Percentiles rank a stretch among this genome's conserved stretches.
phyloP scores from a whole-genome alignment of 495 filamentous ascomycete species.

The Neurospora sp. region DNA sequence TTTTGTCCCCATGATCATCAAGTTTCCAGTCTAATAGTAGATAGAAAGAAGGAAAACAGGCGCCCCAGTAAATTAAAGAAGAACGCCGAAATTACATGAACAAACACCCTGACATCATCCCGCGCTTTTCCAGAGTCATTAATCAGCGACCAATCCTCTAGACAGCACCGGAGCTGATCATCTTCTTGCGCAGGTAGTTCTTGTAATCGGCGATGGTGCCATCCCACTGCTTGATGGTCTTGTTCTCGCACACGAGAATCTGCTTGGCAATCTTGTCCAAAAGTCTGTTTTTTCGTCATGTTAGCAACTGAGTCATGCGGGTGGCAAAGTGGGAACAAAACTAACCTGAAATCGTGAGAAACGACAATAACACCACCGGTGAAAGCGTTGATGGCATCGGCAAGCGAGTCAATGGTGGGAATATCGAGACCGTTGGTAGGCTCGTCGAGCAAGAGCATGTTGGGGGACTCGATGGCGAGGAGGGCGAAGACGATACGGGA shows the following conservation, averaged over 20 bases:
- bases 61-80: not conserved
- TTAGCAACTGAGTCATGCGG: not conserved
- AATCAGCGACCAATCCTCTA: not conserved
- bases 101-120: not conserved
- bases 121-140: not conserved
- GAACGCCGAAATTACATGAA: not conserved
- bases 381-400: conserved; percentile 94
- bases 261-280: conserved; percentile 99
- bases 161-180: conserved; percentile 56
- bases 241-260: conserved; percentile 97
- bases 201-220: conserved; percentile 91
- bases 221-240: conserved; percentile 80
- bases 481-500: conserved; percentile 95
- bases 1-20: not conserved
- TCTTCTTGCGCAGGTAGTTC: conserved; percentile 98
- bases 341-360: conserved; percentile 94
- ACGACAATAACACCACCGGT: conserved; percentile 96
- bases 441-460: conserved; percentile 97
- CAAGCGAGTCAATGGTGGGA: conserved; percentile 93
- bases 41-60: not conserved
- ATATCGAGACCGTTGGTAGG: conserved; percentile 99
- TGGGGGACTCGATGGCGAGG: conserved; percentile 89
- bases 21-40: not conserved
- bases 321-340: not conserved
- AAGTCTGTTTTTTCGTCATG: conserved; percentile 46